Evolutionary conservation across 495 filamentous ascomycete genomes (phyloP).

Genomic region (Aspergillus biplanus): DNA sequence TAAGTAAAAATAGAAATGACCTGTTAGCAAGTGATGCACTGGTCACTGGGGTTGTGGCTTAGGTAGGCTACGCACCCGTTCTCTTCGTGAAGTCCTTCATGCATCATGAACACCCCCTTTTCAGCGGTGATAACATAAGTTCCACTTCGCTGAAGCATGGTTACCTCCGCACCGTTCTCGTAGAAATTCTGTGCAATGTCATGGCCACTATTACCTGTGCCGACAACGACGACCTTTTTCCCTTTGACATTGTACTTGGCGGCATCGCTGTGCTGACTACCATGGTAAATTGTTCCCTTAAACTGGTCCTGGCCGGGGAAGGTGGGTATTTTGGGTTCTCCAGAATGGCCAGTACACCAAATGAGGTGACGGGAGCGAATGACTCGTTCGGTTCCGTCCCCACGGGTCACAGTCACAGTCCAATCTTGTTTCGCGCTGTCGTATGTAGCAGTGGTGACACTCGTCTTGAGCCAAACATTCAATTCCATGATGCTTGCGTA

Average conservation of each 20-base stretch:
- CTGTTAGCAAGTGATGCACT: conserved; percentile 7
- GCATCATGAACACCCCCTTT: conserved; percentile 58
- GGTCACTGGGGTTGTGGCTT: background rate
- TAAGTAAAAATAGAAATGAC: background rate
- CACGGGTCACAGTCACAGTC: conserved; percentile 60
- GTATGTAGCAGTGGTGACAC: conserved; percentile 55
- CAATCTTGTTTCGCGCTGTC: conserved; percentile 57
- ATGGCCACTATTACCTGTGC: conserved; percentile 80
- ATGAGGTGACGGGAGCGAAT: conserved; percentile 51
- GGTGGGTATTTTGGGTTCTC: conserved; percentile 49
- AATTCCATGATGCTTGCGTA: conserved; percentile 75
- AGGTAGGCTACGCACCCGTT: conserved; percentile 37
- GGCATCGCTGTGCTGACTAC: conserved; percentile 45
- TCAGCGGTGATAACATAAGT: conserved; percentile 73
- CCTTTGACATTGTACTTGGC: conserved; percentile 44
- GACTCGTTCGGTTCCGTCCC: conserved; percentile 41
- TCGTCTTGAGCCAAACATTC: conserved; percentile 70
- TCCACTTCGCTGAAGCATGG: conserved; percentile 76
- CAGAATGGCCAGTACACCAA: conserved; percentile 55
- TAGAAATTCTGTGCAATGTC: conserved; percentile 84
- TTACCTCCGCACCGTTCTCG: conserved; percentile 74
- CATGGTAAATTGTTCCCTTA: conserved; percentile 53
- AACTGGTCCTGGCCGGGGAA: conserved; percentile 50
- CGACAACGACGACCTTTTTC: conserved; percentile 78
- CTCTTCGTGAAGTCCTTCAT: conserved; percentile 65